Evolutionary conservation across 2,329 filamentous ascomycete genomes (phyloP).

Genomic region (Aureobasidium leucospermi): DNA sequence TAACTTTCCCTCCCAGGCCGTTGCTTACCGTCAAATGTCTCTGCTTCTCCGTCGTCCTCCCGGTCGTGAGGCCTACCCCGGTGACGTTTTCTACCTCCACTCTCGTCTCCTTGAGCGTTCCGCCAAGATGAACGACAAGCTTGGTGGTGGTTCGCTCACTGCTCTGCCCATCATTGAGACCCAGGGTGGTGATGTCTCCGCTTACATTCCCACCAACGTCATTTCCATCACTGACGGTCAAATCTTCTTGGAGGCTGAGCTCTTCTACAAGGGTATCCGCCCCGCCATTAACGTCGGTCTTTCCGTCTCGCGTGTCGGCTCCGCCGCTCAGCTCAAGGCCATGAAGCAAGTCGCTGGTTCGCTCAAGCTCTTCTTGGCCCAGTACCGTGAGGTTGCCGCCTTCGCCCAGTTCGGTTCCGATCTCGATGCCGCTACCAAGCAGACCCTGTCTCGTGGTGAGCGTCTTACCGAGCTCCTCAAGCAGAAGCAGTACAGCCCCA

Average conservation of each 20-base stretch:
- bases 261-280: slow-evolving; percentile 99
- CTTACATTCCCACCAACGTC: slow-evolving; percentile 99
- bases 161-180: slow-evolving; percentile 98
- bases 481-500: slow-evolving; percentile 99
- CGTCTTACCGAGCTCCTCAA: slow-evolving; percentile 97
- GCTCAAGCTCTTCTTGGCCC: slow-evolving; percentile 99
- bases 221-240: slow-evolving; percentile 99
- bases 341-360: slow-evolving; percentile 99
- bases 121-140: slow-evolving; percentile 96
- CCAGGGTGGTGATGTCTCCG: slow-evolving; percentile 99
- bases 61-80: slow-evolving; percentile 98
- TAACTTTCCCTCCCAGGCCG: slow-evolving; percentile 28
- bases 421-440: slow-evolving; percentile 97
- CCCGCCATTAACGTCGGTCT: slow-evolving; percentile 99
- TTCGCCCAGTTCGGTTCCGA: slow-evolving; percentile 99
- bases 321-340: slow-evolving; percentile 98
- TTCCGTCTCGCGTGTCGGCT: slow-evolving; percentile 99
- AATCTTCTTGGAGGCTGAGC: slow-evolving; percentile 98
- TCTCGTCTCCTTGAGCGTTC: slow-evolving; percentile 98
- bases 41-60: slow-evolving; percentile 95
- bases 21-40: slow-evolving; percentile 98
- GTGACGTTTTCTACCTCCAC: slow-evolving; percentile 99
- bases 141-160: slow-evolving; percentile 92
- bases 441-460: slow-evolving; percentile 96
- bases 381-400: slow-evolving; percentile 99